Conservation (phyloP, 2,329 filamentous ascomycete genomes). For the Xylaria multiplex region DNA sequence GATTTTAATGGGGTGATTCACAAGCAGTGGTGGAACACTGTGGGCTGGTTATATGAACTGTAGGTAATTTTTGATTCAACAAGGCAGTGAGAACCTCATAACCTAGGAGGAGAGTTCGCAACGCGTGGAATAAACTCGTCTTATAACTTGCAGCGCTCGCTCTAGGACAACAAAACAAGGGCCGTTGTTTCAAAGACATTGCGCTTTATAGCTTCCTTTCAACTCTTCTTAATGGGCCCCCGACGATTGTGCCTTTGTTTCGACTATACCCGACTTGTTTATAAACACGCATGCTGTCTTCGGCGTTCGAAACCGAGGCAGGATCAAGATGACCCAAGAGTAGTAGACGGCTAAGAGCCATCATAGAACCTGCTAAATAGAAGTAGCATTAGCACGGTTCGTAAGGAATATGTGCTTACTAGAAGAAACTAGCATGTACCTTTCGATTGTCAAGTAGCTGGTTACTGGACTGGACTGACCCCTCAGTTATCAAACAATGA, state of each 20-base stretch:
- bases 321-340: neutral
- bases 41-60: conserved; percentile 25
- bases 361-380: conserved; percentile 9
- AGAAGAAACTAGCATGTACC: conserved; percentile 14
- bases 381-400: conserved; percentile 5
- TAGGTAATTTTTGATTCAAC: conserved; percentile 11
- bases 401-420: conserved; percentile 20
- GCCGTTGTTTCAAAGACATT: conserved; percentile 26
- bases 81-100: neutral
- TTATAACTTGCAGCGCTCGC: conserved; percentile 12
- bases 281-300: conserved; percentile 40
- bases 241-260: conserved; percentile 29
- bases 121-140: conserved; percentile 11
- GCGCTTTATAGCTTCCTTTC: conserved; percentile 25
- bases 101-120: conserved; percentile 1
- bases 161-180: conserved; percentile 30
- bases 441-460: conserved; percentile 3
- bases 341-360: too few species aligned
- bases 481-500: conserved; percentile 16
- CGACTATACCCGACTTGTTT: conserved; percentile 11
- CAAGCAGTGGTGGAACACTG: conserved; percentile 7
- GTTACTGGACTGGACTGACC: conserved; percentile 25
- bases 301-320: conserved; percentile 4
- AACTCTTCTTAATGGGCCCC: neutral
- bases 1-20: conserved; percentile 16